phyloP scores from a whole-genome alignment of 352 stramenopile species.

The Phytophthora pseudosyringae region DNA sequence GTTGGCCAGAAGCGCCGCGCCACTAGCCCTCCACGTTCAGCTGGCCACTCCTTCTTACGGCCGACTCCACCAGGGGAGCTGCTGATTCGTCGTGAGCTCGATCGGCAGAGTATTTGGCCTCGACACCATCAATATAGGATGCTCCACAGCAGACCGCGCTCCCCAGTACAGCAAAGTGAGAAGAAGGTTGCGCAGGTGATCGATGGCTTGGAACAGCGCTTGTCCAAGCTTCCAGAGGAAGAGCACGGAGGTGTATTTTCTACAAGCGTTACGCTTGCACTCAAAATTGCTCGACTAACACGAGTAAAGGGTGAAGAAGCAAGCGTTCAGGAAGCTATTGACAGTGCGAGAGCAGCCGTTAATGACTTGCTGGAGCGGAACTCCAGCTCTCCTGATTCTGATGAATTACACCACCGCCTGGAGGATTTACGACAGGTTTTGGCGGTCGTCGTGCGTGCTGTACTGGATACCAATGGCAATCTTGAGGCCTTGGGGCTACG shows the following conservation, averaged over 20 bases:
- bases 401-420: background rate
- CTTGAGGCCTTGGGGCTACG: constrained; percentile 16
- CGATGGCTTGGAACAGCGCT: constrained; percentile 13
- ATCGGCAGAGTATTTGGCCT: constrained; percentile 12
- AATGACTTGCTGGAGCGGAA: constrained; percentile 1
- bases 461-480: constrained; percentile 10
- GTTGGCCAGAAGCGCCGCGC: constrained; percentile 13
- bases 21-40: background rate
- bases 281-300: constrained; percentile 11
- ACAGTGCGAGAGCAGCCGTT: constrained; percentile 4
- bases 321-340: constrained; percentile 10
- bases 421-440: constrained; percentile 23
- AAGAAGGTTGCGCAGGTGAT: constrained; percentile 13
- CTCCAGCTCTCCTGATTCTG: background rate
- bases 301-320: constrained; percentile 14
- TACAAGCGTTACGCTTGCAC: constrained; percentile 7
- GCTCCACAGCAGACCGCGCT: constrained; percentile 4
- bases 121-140: constrained; percentile 1
- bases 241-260: constrained; percentile 3
- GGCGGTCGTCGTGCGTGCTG: constrained; percentile 10
- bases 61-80: background rate
- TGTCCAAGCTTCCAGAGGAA: constrained; percentile 8
- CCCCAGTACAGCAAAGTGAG: constrained; percentile 9
- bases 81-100: background rate
- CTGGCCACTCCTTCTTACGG: constrained; percentile 17